Evolutionary conservation across 805 yeast genomes (phyloP).

Genomic region (Saturnispora serradocipensis): DNA sequence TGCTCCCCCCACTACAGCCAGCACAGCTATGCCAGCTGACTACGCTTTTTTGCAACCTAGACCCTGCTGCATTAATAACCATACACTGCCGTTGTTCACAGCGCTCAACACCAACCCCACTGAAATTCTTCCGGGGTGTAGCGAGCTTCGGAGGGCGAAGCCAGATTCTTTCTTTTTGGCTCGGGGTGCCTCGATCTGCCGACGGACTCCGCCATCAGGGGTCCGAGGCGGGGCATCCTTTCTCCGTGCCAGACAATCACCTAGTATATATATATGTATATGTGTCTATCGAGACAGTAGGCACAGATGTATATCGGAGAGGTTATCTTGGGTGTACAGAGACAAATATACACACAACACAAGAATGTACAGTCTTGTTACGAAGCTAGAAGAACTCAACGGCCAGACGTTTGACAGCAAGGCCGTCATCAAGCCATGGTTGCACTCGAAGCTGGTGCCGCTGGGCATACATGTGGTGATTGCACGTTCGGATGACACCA

Average conservation of each 20-base stretch:
- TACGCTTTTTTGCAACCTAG: no score
- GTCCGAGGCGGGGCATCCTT: neutral
- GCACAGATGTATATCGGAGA: no score
- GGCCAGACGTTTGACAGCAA: conserved; percentile 30
- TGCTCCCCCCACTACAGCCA: no score
- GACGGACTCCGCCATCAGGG: neutral
- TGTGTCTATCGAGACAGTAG: no score
- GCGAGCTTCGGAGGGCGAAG: neutral
- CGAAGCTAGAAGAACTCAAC: neutral
- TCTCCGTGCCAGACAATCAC: neutral
- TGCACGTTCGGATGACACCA: conserved; percentile 51
- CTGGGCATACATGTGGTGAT: conserved; percentile 49
- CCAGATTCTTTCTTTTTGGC: neutral
- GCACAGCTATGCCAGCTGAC: no score
- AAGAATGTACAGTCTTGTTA: no score
- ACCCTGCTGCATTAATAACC: no score
- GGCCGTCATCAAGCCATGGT: conserved; percentile 54
- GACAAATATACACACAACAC: no score
- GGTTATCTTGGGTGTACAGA: no score
- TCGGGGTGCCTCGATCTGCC: neutral
- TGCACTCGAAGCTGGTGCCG: conserved; percentile 37
- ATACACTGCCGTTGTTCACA: no score
- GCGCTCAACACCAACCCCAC: neutral
- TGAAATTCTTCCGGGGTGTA: neutral
- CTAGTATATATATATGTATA: no score